Evolutionary conservation across 2,329 filamentous ascomycete species (phyloP).

Genomic region (Microcyclosporella mali): DNA sequence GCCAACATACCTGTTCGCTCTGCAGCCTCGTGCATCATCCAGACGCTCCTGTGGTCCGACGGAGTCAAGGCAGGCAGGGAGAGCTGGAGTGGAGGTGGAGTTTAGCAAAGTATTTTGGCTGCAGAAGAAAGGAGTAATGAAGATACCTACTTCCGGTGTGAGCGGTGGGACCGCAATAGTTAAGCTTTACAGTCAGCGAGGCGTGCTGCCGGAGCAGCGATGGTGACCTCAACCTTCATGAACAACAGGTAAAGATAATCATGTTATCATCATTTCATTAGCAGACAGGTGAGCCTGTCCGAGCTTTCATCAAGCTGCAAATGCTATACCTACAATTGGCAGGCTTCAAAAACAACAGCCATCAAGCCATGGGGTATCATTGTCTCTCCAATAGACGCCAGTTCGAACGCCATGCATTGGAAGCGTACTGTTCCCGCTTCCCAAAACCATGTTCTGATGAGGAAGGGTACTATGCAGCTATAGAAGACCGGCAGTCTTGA

Average conservation of each 20-base stretch:
- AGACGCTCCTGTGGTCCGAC: conserved; percentile 1
- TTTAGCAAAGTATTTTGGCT: conserved; percentile 5
- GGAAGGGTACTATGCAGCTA: conserved; percentile 29
- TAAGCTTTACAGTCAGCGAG: background rate
- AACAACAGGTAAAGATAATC: conserved; percentile 15
- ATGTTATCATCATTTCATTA: conserved; percentile 21
- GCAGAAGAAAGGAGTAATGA: background rate
- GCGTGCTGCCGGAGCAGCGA: background rate
- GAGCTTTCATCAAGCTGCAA: conserved; percentile 28
- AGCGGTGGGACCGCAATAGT: background rate
- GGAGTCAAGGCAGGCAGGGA: background rate
- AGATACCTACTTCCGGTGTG: conserved; percentile 8
- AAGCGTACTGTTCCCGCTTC: conserved; percentile 27
- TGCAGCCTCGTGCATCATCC: conserved; percentile 4
- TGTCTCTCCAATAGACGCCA: conserved; percentile 23
- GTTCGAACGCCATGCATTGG: conserved; percentile 26
- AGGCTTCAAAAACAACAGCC: conserved; percentile 28
- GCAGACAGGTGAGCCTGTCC: conserved; percentile 25
- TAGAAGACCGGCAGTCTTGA: conserved; percentile 22
- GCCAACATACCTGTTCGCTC: background rate
- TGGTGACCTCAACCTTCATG: conserved; percentile 11
- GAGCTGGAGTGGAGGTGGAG: conserved; percentile 1
- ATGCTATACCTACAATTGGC: conserved; percentile 24
- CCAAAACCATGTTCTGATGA: conserved; percentile 7
- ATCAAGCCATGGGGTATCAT: conserved; percentile 20